Percentiles rank a stretch among this genome's conserved stretches.
phyloP scores from a whole-genome alignment of 441 rosid species.

The Manihot esculenta region DNA sequence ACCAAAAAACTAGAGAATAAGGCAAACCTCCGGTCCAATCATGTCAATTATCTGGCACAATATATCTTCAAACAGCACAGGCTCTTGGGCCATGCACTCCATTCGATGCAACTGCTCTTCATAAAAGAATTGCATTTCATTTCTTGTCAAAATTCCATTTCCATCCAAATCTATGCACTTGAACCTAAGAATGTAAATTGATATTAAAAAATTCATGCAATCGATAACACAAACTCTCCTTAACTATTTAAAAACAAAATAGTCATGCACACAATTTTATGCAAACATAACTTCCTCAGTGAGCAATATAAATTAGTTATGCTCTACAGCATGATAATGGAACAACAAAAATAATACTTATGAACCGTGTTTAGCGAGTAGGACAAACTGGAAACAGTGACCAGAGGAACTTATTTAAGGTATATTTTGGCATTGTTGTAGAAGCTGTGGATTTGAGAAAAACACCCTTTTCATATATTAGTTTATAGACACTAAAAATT shows the following conservation, averaged over 20 bases:
- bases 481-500: too few relatives aligned
- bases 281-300: neutral
- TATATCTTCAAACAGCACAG: conserved; percentile 95
- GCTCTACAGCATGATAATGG: neutral
- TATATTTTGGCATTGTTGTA: too few relatives aligned
- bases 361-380: neutral
- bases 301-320: conserved; percentile 1
- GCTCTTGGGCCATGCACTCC: conserved; percentile 99
- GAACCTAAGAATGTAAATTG: conserved; percentile 56
- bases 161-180: conserved; percentile 97
- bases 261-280: neutral
- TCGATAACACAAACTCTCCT: neutral
- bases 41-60: conserved; percentile 95
- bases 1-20: conserved; percentile 17
- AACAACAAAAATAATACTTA: too few relatives aligned
- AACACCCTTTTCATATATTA: too few relatives aligned
- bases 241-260: neutral
- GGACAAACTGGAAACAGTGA: neutral
- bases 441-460: too few relatives aligned
- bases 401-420: too few relatives aligned
- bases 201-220: conserved; percentile 8
- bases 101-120: conserved; percentile 98
- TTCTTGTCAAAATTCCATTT: conserved; percentile 78
- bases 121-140: conserved; percentile 95
- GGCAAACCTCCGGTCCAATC: conserved; percentile 80